Evolutionary conservation across 306 rosid genomes (phyloP).

Genomic region (Aeschynomene evenia): DNA sequence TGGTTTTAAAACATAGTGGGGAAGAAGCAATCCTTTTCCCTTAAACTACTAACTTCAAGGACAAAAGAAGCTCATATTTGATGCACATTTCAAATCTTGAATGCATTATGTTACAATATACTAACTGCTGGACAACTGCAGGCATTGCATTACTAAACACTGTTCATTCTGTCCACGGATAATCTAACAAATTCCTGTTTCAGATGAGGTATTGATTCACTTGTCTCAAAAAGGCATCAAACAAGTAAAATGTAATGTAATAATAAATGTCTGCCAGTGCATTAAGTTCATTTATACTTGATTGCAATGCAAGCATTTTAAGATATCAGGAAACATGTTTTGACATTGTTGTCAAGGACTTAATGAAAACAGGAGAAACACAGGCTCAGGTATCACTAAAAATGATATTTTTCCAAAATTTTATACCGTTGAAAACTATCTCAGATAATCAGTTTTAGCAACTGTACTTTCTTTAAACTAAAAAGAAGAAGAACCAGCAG

Average conservation of each 20-base stretch:
- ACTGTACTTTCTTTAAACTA: neutral
- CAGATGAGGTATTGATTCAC: slow-evolving; percentile 9
- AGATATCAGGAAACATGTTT: neutral
- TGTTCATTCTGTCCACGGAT: neutral
- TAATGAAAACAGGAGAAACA: neutral
- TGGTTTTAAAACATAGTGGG: slow-evolving; percentile 4
- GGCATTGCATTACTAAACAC: neutral
- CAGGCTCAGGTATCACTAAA: neutral
- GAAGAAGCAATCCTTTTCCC: neutral
- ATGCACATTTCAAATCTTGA: slow-evolving; percentile 16
- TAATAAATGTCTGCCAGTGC: slow-evolving; percentile 2
- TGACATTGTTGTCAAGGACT: slow-evolving; percentile 15
- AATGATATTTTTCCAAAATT: neutral
- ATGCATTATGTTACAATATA: slow-evolving; percentile 12
- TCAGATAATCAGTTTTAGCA: neutral
- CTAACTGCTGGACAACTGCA: neutral
- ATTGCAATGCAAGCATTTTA: neutral
- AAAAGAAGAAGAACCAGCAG: too few relatives aligned
- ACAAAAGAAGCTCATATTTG: neutral
- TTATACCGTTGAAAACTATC: neutral
- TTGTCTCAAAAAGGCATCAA: slow-evolving; percentile 18
- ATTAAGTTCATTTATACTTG: slow-evolving; percentile 8
- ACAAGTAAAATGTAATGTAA: slow-evolving; percentile 7
- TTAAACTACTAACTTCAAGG: neutral
- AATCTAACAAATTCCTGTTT: neutral